Evolutionary conservation across 306 rosid species (phyloP).

Genomic region (Cicer chorassanicum): DNA sequence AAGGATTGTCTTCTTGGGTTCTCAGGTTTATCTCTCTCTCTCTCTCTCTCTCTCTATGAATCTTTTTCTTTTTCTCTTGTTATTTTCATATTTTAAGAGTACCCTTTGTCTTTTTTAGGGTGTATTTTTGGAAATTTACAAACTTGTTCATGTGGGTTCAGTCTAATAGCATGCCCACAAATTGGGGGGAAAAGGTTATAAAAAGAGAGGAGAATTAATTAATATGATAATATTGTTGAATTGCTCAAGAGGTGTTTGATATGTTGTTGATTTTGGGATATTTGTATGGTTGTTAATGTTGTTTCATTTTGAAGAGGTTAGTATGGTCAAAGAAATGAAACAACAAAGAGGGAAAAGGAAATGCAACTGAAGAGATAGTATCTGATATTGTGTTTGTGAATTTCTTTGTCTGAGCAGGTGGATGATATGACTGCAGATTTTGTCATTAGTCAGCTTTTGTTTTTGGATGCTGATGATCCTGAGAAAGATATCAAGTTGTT

Average conservation of each 20-base stretch:
- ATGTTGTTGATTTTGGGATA: conserved; percentile 22
- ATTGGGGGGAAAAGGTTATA: too few species aligned
- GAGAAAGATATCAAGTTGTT: conserved; percentile 81
- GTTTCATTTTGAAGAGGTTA: not conserved
- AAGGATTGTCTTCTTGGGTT: conserved; percentile 89
- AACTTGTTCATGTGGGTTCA: conserved; percentile 46
- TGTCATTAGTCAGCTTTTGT: conserved; percentile 80
- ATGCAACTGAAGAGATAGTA: conserved; percentile 10
- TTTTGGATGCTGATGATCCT: conserved; percentile 91
- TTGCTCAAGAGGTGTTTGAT: conserved; percentile 29
- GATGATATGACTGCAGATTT: conserved; percentile 93
- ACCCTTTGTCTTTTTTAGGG: conserved; percentile 29
- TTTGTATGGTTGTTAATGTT: conserved; percentile 15
- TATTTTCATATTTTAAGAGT: conserved; percentile 7
- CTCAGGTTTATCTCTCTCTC: conserved; percentile 59
- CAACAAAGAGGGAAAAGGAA: not conserved
- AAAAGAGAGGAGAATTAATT: not conserved
- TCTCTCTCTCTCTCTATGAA: not conserved
- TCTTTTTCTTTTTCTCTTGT: not conserved
- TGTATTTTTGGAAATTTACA: conserved; percentile 36
- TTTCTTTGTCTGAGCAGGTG: conserved; percentile 64
- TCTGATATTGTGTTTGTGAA: conserved; percentile 28
- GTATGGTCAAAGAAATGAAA: not conserved
- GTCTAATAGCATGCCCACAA: conserved; percentile 17
- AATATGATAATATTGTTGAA: conserved; percentile 7